Base-by-base conservation (phyloP, 164 flowering plant species). In the Berberis thunbergii region DNA sequence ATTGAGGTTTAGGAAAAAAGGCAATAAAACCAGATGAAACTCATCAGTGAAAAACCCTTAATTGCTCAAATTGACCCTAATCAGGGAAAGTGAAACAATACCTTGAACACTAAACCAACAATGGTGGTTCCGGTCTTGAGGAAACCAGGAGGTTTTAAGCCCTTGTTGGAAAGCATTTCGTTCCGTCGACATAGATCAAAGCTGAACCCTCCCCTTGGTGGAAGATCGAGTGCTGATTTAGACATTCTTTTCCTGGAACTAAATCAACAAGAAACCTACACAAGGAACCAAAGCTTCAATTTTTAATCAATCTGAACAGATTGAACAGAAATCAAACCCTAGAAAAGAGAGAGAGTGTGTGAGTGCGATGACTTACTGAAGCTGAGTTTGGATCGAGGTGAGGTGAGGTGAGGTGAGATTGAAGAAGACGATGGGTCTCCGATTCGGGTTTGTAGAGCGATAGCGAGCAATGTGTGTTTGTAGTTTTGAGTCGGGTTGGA, bases 61-160 rank as follows among this genome's bases (percentile, higher is more conserved):
- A 40, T 38, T n/a, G 11, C 38, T 7, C 42, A 56, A 56, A 4
- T 56, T 56, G 2, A 56, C 39, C 6, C 59, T 8, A 41, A 9
- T 10, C 2, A 11, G 2, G 1, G 26, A 58, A 42, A 41, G 43
- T 7, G 41, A 13, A 61, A 41, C n/a, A 7, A 11, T 67, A 88
- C 97, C 91, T 91, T 64, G 57, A 82, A 91, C 44, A 88, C 69
- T 6, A 91, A 54, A 13, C 96, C 93, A n/a, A 88, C 97, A 60
- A 91, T 88, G 1, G 93, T 86, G 0, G 97, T 88, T 12, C 97
- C 96, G 0, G 96, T 88, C 71, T 88, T 88, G 53, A 79, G 71
- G 58, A 60, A 91, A 43, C 88, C 73, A 1, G 88, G 83, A 9
- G 72, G 74, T 59, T 76, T 64, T 43, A 80, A 70, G 12, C 96